These are phyloP conservation scores for Ensete ventricosum DNA, from an alignment of 176 grass and related monocot species.

Conservation along the genomic window DNA sequence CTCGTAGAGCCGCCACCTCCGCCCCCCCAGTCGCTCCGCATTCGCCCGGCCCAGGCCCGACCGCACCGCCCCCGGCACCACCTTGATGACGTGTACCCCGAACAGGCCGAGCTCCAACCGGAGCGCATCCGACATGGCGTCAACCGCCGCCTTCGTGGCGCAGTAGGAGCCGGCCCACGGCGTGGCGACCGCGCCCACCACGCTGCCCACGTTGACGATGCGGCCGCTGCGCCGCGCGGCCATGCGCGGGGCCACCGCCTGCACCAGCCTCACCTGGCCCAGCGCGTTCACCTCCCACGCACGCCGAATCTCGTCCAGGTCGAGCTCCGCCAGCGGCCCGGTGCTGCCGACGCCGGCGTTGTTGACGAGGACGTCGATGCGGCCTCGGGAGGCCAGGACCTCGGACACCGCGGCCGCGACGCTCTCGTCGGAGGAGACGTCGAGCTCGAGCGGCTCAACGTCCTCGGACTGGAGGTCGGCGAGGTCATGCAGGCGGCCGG, in stretches of 20 bases:
- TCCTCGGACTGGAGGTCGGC: not conserved
- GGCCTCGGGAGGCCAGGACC: not conserved
- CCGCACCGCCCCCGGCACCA: conserved; percentile 34
- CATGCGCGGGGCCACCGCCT: conserved; percentile 42
- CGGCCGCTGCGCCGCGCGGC: conserved; percentile 7
- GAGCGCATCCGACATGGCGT: conserved; percentile 49
- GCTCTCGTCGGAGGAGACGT: conserved; percentile 46
- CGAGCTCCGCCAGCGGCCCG: conserved; percentile 47
- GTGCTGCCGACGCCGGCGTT: conserved; percentile 55
- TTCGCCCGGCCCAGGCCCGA: conserved; percentile 33
- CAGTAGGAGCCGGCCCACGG: conserved; percentile 43
- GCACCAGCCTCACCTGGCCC: conserved; percentile 33
- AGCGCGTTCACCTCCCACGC: conserved; percentile 47
- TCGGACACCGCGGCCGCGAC: not conserved
- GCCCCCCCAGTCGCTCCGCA: not conserved
- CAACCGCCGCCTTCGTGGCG: conserved; percentile 52
- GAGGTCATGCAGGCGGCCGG: conserved; percentile 19
- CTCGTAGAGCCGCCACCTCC: conserved; percentile 24
- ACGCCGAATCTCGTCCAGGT: conserved; percentile 5
- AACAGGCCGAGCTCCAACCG: conserved; percentile 39
- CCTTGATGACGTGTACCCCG: conserved; percentile 50
- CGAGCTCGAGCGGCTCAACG: conserved; percentile 20
- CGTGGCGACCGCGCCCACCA: conserved; percentile 34
- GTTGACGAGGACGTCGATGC: conserved; percentile 51
- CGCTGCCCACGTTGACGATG: conserved; percentile 52